Base-by-base conservation (phyloP, 2,329 filamentous ascomycete species). In the Diaporthe citri region DNA sequence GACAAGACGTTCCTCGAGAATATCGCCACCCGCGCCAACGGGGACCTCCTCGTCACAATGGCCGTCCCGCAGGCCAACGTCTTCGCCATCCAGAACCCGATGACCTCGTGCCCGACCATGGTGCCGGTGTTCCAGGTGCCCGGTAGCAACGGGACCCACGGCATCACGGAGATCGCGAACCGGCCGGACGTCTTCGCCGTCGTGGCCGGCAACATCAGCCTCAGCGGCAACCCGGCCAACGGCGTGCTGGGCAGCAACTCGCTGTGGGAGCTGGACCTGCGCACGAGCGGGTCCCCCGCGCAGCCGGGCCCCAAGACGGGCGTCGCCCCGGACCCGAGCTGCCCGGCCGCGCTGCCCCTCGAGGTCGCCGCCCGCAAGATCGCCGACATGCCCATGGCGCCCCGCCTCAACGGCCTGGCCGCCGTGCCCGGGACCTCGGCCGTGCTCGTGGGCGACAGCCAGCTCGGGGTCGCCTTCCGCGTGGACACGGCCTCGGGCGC, bases 1-100 rank as follows among this genome's bases (percentile, higher is more conserved):
- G 74, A 74, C 0, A 73, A 71, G 34, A 78, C 77, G n/a, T 82
- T 79, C 78, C 64, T 82, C 34, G 82, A 84, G 64, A 84, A 84
- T 76, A 78, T 84, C 28, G 82, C 79, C 51, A 78, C 83, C 41
- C 81, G 82, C 39, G 55, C 78, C 25, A 81, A 82, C 59, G 81
- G 82, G 39, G 78, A 80, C 73, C 76, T 83, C 31, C 77, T 84
- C 34, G 71, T 82, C 39, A 84, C 83, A 2, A 79, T 81, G 48
- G 78, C 83, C 34, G 17, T 51, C 13, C 80, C 80, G n/a, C 74
- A 75, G 36, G 74, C 81, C 6, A 79, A 80, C 25, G 71, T 83
- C 56, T 80, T 79, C 73, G 80, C 78, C 10, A 72, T 82, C 46
- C 80, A 81, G 70, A 76, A 78, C 46, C 82, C 82, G 1, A 79